These are phyloP conservation scores for Ophiosphaerella herpotricha DNA, from an alignment of 2,329 filamentous ascomycete genomes.

Conservation along the genomic window DNA sequence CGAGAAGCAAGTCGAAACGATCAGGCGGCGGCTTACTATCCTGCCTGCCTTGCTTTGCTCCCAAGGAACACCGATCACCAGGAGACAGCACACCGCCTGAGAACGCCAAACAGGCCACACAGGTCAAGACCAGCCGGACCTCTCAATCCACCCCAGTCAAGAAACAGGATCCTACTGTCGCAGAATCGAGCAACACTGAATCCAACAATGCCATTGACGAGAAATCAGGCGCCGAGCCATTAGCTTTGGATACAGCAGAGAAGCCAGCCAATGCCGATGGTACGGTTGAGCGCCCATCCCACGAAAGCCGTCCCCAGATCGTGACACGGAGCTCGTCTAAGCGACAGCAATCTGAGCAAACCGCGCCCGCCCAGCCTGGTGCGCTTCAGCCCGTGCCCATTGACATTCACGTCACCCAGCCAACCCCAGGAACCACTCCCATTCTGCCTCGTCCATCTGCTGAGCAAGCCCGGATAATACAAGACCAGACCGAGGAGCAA, in stretches of 20 bases:
- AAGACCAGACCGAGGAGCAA: constrained; percentile 56
- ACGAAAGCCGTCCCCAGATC: constrained; percentile 30
- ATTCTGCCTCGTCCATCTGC: constrained; percentile 41
- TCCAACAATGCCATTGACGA: constrained; percentile 53
- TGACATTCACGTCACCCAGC: constrained; percentile 50
- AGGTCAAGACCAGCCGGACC: constrained; percentile 38
- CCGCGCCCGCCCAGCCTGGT: constrained; percentile 39
- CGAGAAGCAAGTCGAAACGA: constrained; percentile 49
- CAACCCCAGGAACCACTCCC: constrained; percentile 50
- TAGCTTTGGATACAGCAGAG: constrained; percentile 26
- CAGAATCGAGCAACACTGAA: constrained; percentile 51
- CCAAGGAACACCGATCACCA: constrained; percentile 59
- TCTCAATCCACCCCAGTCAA: constrained; percentile 57
- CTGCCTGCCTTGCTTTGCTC: constrained; percentile 70
- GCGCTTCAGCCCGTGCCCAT: constrained; percentile 42
- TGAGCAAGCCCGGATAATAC: constrained; percentile 50
- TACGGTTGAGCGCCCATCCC: constrained; percentile 25
- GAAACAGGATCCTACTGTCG: constrained; percentile 46
- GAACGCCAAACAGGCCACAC: constrained; percentile 49
- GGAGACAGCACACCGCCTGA: constrained; percentile 52
- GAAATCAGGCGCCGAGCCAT: constrained; percentile 41
- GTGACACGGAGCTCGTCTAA: constrained; percentile 41
- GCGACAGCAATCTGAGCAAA: constrained; percentile 35
- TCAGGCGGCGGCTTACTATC: constrained; percentile 47
- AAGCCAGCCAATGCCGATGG: constrained; percentile 28